Percentiles rank a stretch among this genome's conserved stretches.
phyloP scores from a whole-genome alignment of 2,329 filamentous ascomycete genomes.

The Atkinsonella hypoxylon region DNA sequence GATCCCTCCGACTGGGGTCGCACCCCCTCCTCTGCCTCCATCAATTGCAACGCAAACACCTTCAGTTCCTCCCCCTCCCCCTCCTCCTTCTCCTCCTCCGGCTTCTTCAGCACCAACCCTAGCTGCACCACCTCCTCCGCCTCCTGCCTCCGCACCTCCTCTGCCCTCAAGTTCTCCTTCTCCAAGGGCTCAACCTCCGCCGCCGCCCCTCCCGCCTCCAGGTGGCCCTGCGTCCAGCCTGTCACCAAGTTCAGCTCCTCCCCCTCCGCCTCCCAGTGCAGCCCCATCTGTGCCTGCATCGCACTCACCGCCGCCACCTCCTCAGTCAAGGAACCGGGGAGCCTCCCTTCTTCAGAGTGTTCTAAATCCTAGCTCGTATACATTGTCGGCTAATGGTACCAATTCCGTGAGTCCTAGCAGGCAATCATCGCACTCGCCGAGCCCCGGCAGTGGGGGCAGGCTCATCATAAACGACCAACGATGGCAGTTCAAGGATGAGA shows the following conservation, averaged over 20 bases:
- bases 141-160: constrained; percentile 7
- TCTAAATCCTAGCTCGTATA: constrained; percentile 67
- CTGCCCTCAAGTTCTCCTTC: constrained; percentile 20
- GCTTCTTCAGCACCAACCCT: constrained; percentile 26
- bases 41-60: constrained; percentile 25
- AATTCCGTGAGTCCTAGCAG: constrained; percentile 36
- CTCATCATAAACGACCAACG: constrained; percentile 62
- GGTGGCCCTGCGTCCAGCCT: constrained; percentile 20
- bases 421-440: constrained; percentile 16
- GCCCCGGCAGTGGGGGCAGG: constrained; percentile 18
- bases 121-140: constrained; percentile 31
- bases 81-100: constrained; percentile 30
- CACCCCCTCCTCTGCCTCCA: constrained; percentile 24
- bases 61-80: constrained; percentile 28
- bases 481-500: constrained; percentile 81
- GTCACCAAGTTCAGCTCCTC: constrained; percentile 20
- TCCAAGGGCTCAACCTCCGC: constrained; percentile 22
- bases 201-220: constrained; percentile 21
- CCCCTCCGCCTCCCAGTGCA: constrained; percentile 15
- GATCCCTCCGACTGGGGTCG: constrained; percentile 20
- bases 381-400: constrained; percentile 51
- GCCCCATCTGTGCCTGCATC: constrained; percentile 20
- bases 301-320: constrained; percentile 28
- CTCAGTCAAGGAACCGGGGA: constrained; percentile 26
- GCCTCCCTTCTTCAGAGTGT: constrained; percentile 46